A percentile compares a stretch with the other conserved stretches of the same genome.
Evolutionary conservation across 2,329 filamentous ascomycete species (phyloP).

Genomic region (Fusarium anguioides): DNA sequence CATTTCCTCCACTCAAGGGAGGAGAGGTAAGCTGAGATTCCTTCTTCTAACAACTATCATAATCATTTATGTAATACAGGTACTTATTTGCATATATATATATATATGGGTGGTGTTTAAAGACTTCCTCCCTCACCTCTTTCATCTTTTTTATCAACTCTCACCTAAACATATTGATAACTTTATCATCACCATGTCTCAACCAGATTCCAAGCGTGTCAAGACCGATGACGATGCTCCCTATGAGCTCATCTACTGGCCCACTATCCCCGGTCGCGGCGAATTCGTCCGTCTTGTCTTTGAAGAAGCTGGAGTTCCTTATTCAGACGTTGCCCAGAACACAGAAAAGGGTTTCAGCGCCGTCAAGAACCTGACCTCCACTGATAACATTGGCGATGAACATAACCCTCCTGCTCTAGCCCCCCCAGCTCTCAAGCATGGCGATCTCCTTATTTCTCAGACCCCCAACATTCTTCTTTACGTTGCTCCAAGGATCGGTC

Average conservation of each 20-base stretch:
- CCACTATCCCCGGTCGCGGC: conserved; percentile 76
- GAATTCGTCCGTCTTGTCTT: conserved; percentile 79
- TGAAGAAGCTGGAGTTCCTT: conserved; percentile 73
- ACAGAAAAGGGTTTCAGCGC: conserved; percentile 60
- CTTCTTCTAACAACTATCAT: neutral
- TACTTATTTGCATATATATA: no score
- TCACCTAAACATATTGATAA: neutral
- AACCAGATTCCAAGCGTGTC: conserved; percentile 43
- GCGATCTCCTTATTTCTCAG: conserved; percentile 72
- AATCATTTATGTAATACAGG: no score
- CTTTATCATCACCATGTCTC: conserved; percentile 32
- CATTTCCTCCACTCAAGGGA: neutral
- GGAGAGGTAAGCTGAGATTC: conserved; percentile 4
- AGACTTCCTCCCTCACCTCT: neutral
- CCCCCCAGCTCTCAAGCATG: conserved; percentile 73
- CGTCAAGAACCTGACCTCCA: conserved; percentile 61
- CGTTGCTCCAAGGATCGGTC: conserved; percentile 68
- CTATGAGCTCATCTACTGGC: conserved; percentile 79
- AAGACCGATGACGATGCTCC: conserved; percentile 56
- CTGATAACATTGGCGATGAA: conserved; percentile 59
- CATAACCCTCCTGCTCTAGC: conserved; percentile 74
- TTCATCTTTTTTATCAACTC: neutral
- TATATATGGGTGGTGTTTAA: neutral
- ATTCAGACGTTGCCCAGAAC: conserved; percentile 64
- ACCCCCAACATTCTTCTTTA: conserved; percentile 80